Evolutionary conservation across 2,329 filamentous ascomycete genomes (phyloP).

Genomic region (Fusarium algeriense): DNA sequence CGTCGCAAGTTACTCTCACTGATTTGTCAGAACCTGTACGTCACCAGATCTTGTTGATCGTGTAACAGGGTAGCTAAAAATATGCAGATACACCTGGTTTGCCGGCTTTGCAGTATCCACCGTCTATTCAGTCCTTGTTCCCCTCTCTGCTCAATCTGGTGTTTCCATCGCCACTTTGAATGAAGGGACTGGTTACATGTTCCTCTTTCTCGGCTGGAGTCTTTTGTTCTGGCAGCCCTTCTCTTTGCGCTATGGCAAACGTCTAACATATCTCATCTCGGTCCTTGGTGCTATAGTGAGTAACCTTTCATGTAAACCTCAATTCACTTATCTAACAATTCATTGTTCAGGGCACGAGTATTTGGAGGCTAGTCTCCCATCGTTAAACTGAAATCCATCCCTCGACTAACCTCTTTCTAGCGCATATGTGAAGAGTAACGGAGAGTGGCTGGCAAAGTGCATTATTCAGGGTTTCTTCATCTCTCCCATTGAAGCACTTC

Average conservation of each 20-base stretch:
- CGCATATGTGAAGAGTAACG: constrained; percentile 53
- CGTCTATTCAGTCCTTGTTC: constrained; percentile 54
- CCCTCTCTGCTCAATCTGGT: constrained; percentile 49
- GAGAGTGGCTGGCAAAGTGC: constrained; percentile 59
- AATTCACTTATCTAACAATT: neutral
- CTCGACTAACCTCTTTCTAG: neutral
- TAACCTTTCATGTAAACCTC: fast-evolving
- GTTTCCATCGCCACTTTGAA: constrained; percentile 52
- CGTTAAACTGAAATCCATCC: fast-evolving
- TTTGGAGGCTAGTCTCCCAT: constrained; percentile 33
- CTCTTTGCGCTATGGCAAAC: constrained; percentile 59
- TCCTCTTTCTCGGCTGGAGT: constrained; percentile 59
- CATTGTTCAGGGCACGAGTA: constrained; percentile 30
- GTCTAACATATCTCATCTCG: constrained; percentile 55
- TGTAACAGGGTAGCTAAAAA: fast-evolving
- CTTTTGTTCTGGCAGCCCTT: constrained; percentile 62
- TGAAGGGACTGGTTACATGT: constrained; percentile 56
- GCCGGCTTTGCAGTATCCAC: constrained; percentile 55
- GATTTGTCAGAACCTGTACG: constrained; percentile 48
- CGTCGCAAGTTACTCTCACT: constrained; percentile 46
- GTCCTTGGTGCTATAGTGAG: constrained; percentile 48
- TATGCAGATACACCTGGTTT: constrained; percentile 52
- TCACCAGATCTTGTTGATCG: neutral
- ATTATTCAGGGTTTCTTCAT: constrained; percentile 59
- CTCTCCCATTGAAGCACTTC: constrained; percentile 60